Evolutionary conservation across 805 yeast species (phyloP), one percentile per base, ranked within the genome.

Genomic region (Kuraishia borneana): DNA sequence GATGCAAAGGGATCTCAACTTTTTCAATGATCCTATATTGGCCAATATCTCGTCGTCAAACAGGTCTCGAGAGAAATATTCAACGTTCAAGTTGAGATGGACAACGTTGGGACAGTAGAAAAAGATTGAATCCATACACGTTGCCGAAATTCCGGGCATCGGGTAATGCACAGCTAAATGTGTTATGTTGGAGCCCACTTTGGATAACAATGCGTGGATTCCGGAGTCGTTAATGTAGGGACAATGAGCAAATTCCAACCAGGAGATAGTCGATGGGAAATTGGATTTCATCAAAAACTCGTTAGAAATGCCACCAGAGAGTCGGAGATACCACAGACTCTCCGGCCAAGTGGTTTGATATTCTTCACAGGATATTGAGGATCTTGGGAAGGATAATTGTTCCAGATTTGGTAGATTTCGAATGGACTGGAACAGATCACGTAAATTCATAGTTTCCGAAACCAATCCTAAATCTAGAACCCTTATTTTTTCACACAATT

Each of bases 271-370:
- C 2, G 49, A 30, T 0, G 97, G 97, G 49, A 92, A 78, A n/a
- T 57, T 50, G 1, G 92, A 75, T 21, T 68, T 68, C 28, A 67
- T 58, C 10, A 92, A 61, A 53, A 89, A 89, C 31, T 75, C 81
- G 47, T 87, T 82, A 2, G 94, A 73, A 3, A 89, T 75, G 3
- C 96, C 96, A 2, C 98, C 98, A 30, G 94, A 77, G 2, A 89
- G 61, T 34, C 89, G 74, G 29, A 89, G 58, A 46, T 73, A 75
- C 50, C 77, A 65, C 32, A 89, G 56, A 36, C 70, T 73, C 6
- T 76, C 71, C 1, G 98, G 97, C 98, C 98, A 89, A 20, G 66
- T 58, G 31, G 63, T 56, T 28, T 66, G 68, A 39, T 66, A 68
- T 22, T 73, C 72, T 36, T 70, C 67, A 50, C 94, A 81, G 19